phyloP scores from a whole-genome alignment of 2,329 filamentous ascomycete species.

The Dendrostoma leiphaemia region DNA sequence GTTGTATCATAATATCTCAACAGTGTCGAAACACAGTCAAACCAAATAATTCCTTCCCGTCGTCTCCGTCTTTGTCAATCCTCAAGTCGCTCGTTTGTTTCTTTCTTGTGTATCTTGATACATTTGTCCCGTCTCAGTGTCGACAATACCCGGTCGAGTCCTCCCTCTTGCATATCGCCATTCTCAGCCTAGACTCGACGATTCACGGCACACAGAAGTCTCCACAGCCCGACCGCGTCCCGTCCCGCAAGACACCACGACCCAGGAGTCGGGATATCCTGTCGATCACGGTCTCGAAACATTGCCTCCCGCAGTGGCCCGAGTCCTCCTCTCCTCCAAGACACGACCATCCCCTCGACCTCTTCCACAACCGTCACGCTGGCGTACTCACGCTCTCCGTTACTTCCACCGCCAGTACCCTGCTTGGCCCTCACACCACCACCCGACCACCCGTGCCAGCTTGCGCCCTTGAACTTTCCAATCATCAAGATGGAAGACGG shows the following conservation, averaged over 20 bases:
- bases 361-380: conserved; percentile 24
- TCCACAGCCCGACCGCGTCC: background rate
- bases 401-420: conserved; percentile 20
- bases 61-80: too few species aligned
- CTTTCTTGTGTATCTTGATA: background rate
- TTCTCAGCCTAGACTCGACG: background rate
- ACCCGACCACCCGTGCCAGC: conserved; percentile 16
- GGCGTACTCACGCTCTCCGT: conserved; percentile 23
- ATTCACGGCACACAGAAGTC: background rate
- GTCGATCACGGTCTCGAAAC: background rate
- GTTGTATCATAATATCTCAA: too few species aligned
- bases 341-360: background rate
- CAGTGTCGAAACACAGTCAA: too few species aligned
- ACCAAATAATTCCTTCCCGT: too few species aligned
- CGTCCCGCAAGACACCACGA: background rate
- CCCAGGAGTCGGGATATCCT: background rate
- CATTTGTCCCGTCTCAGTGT: background rate
- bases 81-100: conserved; percentile 16
- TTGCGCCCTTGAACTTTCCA: conserved; percentile 24
- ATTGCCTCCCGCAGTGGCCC: background rate
- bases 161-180: background rate
- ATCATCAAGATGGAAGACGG: conserved; percentile 36
- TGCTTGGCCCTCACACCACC: conserved; percentile 21
- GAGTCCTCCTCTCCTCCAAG: background rate
- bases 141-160: too few species aligned